These are phyloP conservation scores for Tolypocladium ovalisporum DNA, from an alignment of 2,329 filamentous ascomycete genomes.

Conservation along the genomic window DNA sequence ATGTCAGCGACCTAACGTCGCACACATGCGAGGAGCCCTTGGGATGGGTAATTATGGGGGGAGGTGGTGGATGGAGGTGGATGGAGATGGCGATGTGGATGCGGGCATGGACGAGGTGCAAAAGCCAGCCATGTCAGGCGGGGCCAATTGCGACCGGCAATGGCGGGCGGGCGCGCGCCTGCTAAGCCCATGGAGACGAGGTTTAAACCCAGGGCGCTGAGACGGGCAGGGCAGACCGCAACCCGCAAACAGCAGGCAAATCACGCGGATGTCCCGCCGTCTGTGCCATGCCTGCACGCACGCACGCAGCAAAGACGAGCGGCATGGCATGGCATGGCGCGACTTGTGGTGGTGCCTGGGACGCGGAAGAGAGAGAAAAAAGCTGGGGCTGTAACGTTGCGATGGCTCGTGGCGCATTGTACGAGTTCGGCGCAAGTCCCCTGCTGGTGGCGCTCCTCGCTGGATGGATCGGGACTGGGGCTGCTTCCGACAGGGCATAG, in stretches of 20 bases:
- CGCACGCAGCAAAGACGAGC: not conserved
- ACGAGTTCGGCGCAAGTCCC: not conserved
- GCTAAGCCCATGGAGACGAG: not conserved
- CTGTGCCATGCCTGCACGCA: not conserved
- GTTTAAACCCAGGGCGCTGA: too few relatives aligned
- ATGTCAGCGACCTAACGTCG: not conserved
- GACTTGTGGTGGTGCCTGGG: not conserved
- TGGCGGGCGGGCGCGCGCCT: too few relatives aligned
- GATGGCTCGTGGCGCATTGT: slow-evolving; percentile 2
- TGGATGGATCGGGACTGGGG: not conserved
- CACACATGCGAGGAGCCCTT: not conserved
- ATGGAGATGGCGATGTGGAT: not conserved
- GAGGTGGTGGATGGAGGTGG: not conserved
- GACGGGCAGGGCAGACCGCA: too few relatives aligned
- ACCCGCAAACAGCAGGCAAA: not conserved
- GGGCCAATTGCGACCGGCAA: not conserved
- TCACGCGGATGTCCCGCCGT: not conserved
- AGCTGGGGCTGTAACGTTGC: slow-evolving; percentile 14
- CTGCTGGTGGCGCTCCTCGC: not conserved
- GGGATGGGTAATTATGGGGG: not conserved
- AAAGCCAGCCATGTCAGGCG: not conserved
- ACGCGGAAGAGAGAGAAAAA: slow-evolving; percentile 1
- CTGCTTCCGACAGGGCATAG: too few relatives aligned
- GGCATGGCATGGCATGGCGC: not conserved
- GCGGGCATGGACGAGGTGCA: not conserved